Base-by-base conservation (phyloP, 192 early-diverging fungal genomes). In the Pilobolus umbonatus region DNA sequence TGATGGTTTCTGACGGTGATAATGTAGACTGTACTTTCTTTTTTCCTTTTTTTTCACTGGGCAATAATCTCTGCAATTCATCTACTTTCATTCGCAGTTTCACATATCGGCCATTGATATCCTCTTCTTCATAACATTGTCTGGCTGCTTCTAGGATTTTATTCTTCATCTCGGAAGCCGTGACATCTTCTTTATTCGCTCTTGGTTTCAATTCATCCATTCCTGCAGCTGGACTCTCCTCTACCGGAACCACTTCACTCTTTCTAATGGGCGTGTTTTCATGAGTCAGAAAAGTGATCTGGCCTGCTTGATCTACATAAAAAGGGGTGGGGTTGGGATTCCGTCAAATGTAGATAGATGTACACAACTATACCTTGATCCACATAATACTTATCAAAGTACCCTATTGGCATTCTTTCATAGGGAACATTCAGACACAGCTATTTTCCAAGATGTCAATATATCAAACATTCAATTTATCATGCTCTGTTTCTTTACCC, bases 371-470 rank as follows among this genome's bases (percentile, higher is more conserved):
- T 47, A 54, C 46, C 52, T 11, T 42, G 11, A 30, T 80, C 75
- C 32, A 72, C 65, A 49, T 70, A 81, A 11, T 69, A 43, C 21
- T 78, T 82, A 45, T 75, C 77, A 14, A 53, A 68, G 50, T 76
- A 78, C 30, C 76, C 74, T 35, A 67, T 26, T 2, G 78, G 78
- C 32, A 79, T 62, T 5, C 60, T 57, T 22, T 77, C 74, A 42
- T 72, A 72, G 25, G 76, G 63, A 5, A 64, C 31, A 50, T 61
- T 55, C 21, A 73, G 15, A 24, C 46, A 61, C 12, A 73, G 42
- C 61, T 61, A 62, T 48, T 31, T 69, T 12, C 52, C 54, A 47
- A 47, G 60, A 62, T 47, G 55, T 68, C 9, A 75, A 57, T 56
- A 63, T 59, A 28, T 59, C 4, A 51, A 30, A 55, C 35, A 25